Conservation (phyloP, 148 eudicot genomes). For the Rhododendron ferrugineum region DNA sequence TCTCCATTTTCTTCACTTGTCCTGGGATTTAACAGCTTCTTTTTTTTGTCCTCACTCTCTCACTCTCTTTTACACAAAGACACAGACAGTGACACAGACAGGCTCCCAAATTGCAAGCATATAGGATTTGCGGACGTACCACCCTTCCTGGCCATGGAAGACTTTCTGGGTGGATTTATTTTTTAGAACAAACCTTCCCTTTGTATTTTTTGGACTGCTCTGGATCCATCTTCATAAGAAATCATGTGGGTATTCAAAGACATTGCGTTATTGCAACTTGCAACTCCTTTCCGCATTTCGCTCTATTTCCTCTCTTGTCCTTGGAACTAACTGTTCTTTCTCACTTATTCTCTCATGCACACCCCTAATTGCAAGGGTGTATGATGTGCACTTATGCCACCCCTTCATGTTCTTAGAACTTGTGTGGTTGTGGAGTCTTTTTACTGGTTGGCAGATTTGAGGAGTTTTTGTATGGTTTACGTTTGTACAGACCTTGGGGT, state of each 20-base stretch:
- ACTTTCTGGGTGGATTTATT: neutral
- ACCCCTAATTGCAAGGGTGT: neutral
- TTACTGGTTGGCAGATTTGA: neutral
- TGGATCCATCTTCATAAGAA: neutral
- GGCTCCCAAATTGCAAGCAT: neutral
- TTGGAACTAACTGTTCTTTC: neutral
- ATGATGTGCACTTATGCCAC: neutral
- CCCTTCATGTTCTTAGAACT: neutral
- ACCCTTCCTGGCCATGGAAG: neutral
- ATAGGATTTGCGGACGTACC: neutral
- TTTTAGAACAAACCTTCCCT: too few relatives aligned
- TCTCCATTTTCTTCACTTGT: neutral
- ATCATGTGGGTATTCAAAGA: neutral
- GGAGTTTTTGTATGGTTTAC: neutral
- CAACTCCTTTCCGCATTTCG: neutral
- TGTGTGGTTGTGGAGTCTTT: neutral
- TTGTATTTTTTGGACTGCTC: neutral
- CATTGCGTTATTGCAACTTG: neutral
- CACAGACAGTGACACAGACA: neutral
- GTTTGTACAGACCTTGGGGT: neutral
- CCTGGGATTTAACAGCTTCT: neutral
- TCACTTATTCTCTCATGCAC: neutral
- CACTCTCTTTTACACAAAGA: neutral
- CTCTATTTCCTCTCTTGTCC: neutral
- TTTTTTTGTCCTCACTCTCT: neutral